Percentiles rank a stretch among this genome's conserved stretches.
These are phyloP conservation scores for Cyberlindnera meyerae DNA, from an alignment of 805 yeast species.

Conservation along the genomic window DNA sequence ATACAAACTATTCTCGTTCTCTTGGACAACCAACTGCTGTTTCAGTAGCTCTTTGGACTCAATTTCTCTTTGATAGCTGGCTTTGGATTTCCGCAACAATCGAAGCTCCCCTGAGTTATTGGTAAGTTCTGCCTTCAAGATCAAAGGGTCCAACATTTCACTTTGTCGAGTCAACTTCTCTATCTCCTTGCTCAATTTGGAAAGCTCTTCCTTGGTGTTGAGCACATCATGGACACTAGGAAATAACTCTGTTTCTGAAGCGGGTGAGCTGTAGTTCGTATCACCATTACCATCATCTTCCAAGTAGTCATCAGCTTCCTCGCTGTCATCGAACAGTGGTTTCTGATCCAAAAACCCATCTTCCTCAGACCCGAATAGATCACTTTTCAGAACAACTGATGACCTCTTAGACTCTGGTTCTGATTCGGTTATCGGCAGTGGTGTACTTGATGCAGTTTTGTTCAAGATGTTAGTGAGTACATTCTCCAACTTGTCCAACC, in stretches of 20 bases:
- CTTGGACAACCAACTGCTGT: conserved; percentile 80
- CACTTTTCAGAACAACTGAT: conserved; percentile 14
- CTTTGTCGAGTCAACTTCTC: conserved; percentile 57
- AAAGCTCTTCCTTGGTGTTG: conserved; percentile 62
- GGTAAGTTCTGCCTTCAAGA: conserved; percentile 79
- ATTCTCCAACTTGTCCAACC: conserved; percentile 16
- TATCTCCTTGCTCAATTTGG: conserved; percentile 51
- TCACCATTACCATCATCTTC: conserved; percentile 17
- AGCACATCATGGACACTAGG: conserved; percentile 68
- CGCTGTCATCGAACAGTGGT: conserved; percentile 24
- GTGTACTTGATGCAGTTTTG: too few species aligned
- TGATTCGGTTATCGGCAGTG: too few species aligned
- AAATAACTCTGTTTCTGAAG: conserved; percentile 33
- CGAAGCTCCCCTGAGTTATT: conserved; percentile 67
- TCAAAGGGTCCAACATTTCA: conserved; percentile 57
- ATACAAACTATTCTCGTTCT: conserved; percentile 70
- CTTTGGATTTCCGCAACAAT: conserved; percentile 61
- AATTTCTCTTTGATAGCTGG: conserved; percentile 67
- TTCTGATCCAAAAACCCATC: conserved; percentile 21
- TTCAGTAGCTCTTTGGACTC: conserved; percentile 65
- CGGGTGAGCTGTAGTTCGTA: too few species aligned
- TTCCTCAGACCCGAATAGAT: conserved; percentile 23
- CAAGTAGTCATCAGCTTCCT: conserved; percentile 19
- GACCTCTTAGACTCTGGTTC: conserved; percentile 1
- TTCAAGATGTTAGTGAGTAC: conserved; percentile 15